A percentile compares a stretch with the other conserved stretches of the same genome.
Evolutionary conservation across 1,284 basidiomycete genomes (phyloP).

Genomic region (Cerioporus squamosus): DNA sequence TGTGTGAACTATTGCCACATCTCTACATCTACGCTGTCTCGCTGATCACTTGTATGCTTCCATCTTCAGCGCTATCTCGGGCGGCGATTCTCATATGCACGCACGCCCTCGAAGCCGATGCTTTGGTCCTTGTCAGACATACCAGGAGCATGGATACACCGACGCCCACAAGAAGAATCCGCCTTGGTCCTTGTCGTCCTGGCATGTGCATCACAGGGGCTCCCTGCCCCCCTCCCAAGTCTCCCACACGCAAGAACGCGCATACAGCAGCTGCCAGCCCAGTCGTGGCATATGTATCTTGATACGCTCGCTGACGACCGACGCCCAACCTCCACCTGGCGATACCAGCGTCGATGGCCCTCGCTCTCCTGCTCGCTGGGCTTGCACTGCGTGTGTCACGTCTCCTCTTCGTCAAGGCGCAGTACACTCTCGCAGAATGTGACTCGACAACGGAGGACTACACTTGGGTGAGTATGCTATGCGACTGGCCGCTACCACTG

Average conservation of each 20-base stretch:
- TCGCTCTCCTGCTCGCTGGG: not conserved
- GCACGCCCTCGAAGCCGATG: too few species aligned
- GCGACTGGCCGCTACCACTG: not conserved
- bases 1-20: too few species aligned
- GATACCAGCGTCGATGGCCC: not conserved
- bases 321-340: too few species aligned
- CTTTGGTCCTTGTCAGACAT: too few species aligned
- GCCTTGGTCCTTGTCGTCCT: not conserved
- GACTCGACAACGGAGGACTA: not conserved
- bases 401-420: not conserved
- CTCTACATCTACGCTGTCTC: too few species aligned
- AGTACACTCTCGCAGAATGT: not conserved
- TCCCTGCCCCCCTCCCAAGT: not conserved
- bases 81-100: too few species aligned
- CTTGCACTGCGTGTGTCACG: not conserved
- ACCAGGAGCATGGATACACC: not conserved
- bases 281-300: too few species aligned
- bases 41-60: too few species aligned
- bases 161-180: not conserved
- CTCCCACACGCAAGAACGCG: not conserved
- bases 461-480: not conserved
- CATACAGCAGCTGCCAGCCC: too few species aligned
- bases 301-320: too few species aligned
- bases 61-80: too few species aligned
- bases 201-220: not conserved